Percentiles rank a stretch among this genome's conserved stretches.
These are phyloP conservation scores for Moelleriella libera DNA, from an alignment of 2,329 filamentous ascomycete genomes.

Conservation along the genomic window DNA sequence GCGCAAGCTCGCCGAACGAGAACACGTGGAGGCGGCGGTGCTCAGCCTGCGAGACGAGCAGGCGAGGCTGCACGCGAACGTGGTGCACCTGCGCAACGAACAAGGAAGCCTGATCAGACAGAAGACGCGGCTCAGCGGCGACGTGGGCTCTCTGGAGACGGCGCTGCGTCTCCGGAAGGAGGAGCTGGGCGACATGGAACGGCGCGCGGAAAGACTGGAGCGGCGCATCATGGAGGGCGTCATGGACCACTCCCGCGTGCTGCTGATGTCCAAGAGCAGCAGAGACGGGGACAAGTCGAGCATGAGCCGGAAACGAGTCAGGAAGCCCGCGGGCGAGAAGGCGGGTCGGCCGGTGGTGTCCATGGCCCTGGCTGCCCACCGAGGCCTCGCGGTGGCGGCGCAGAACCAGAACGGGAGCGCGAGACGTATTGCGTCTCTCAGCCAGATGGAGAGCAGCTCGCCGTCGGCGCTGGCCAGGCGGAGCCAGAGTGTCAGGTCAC, in stretches of 20 bases:
- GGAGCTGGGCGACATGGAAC: conserved; percentile 83
- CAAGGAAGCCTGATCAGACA: conserved; percentile 64
- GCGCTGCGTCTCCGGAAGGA: conserved; percentile 79
- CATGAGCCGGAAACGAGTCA: conserved; percentile 45
- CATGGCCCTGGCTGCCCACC: conserved; percentile 39
- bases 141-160: conserved; percentile 83
- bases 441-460: conserved; percentile 71
- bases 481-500: conserved; percentile 59
- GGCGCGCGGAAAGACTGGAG: conserved; percentile 76
- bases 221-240: conserved; percentile 88
- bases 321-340: conserved; percentile 20
- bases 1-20: conserved; percentile 52
- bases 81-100: conserved; percentile 48
- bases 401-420: conserved; percentile 42
- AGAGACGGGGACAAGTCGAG: conserved; percentile 41
- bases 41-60: conserved; percentile 36
- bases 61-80: conserved; percentile 34
- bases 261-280: conserved; percentile 61
- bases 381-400: conserved; percentile 29
- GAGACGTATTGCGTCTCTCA: conserved; percentile 78
- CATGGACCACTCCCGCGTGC: conserved; percentile 84
- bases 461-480: conserved; percentile 52
- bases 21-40: conserved; percentile 45
- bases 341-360: conserved; percentile 25
- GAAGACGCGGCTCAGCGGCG: conserved; percentile 66